Evolutionary conservation across 1,139 yeast species (phyloP), one percentile per base, ranked within the genome.

Genomic region (Yamadazyma taylorii): DNA sequence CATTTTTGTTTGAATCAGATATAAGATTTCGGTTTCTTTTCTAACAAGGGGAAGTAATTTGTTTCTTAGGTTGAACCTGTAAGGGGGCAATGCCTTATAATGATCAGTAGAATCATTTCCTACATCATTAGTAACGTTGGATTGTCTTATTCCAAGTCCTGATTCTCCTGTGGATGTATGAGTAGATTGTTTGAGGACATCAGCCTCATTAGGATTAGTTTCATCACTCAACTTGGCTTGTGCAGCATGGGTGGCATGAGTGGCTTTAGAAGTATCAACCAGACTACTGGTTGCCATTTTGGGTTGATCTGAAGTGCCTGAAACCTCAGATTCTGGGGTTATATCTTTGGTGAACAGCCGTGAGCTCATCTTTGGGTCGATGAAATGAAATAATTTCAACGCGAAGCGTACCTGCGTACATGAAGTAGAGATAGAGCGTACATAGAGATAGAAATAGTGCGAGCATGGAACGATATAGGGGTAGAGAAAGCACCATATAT

Each of bases 81-180:
- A 55, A 0, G 80, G 75, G 3, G 84, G 69, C 59, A 92, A 71
- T 24, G 73, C 67, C 50, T 73, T 69, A 61, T 89, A 90, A 56
- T 82, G 92, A 40, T 77, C 78, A 32, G 69, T 70, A 5, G 85
- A 73, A 48, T 75, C 75, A 49, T 83, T 81, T 0, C 97, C 97
- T 0, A 94, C 89, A 52, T 85, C 95, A 12, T n/a, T 9, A 8
- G 24, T 28, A 12, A 12, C 30, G 11, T 29, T 14, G 8, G 17
- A 14, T 10, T 25, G 28, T 13, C 17, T 25, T 5, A 25, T 25
- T 25, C 28, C 28, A 11, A 25, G 17, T 25, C 28, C 28, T 14
- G 28, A 25, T 25, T 25, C 28, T 6, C 21, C 21, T 5, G 21
- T 19, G 21, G 5, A 6, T 5, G 21, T 19, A 6, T 19, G 5